A percentile compares a stretch with the other conserved stretches of the same genome.
Evolutionary conservation across 1,284 basidiomycete species (phyloP).

Genomic region (Coriolopsis trogii): DNA sequence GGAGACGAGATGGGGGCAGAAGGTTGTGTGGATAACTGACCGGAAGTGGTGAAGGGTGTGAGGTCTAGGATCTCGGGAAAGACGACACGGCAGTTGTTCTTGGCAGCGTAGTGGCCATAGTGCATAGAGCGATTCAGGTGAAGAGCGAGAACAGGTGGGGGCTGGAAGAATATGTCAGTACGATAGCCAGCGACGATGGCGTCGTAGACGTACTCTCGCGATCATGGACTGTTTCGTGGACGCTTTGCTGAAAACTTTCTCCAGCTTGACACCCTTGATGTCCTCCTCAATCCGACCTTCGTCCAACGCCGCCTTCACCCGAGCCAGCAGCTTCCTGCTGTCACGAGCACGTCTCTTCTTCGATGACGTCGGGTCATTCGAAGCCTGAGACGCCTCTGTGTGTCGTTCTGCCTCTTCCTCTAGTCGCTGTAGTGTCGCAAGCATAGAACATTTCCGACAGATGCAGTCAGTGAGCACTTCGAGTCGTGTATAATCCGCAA

Average conservation of each 20-base stretch:
- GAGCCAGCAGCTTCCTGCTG: conserved; percentile 59
- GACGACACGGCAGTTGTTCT: conserved; percentile 78
- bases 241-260: conserved; percentile 72
- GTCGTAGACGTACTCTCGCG: conserved; percentile 61
- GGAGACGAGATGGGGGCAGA: conserved; percentile 68
- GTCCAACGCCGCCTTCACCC: conserved; percentile 66
- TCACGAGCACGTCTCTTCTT: conserved; percentile 77
- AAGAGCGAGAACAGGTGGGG: conserved; percentile 80
- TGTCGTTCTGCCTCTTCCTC: conserved; percentile 59
- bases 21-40: conserved; percentile 69
- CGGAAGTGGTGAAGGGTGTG: conserved; percentile 80
- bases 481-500: conserved; percentile 81
- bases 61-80: conserved; percentile 89
- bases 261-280: conserved; percentile 72
- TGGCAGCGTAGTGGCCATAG: conserved; percentile 74
- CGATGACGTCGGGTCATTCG: conserved; percentile 51
- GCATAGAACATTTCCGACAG: conserved; percentile 80
- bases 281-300: conserved; percentile 82
- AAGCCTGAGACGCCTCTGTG: conserved; percentile 45
- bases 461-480: conserved; percentile 84
- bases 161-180: conserved; percentile 47
- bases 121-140: conserved; percentile 89
- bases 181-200: conserved; percentile 7
- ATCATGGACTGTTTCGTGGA: conserved; percentile 89
- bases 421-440: conserved; percentile 67